Percentiles rank a stretch among this genome's conserved stretches.
Conservation (phyloP, 345 rosid genomes). For the Eucalyptus curtisii region DNA sequence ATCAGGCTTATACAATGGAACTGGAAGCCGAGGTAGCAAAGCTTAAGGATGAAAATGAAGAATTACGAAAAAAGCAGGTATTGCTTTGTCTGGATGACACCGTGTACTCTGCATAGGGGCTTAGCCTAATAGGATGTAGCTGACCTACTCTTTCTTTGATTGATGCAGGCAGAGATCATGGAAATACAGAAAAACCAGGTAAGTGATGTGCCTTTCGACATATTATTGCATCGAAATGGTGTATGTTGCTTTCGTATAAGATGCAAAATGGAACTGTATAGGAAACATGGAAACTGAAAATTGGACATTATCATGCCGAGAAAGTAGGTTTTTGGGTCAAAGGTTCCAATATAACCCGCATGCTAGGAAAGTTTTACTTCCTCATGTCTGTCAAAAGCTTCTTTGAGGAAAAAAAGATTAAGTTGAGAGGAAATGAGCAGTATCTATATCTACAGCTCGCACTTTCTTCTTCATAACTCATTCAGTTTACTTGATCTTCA, state of each 20-base stretch:
- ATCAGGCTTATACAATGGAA: conserved; percentile 88
- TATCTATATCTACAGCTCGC: background rate
- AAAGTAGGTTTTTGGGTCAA: background rate
- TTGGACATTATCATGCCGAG: background rate
- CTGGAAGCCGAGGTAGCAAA: conserved; percentile 90
- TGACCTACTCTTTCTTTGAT: background rate
- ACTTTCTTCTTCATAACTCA: background rate
- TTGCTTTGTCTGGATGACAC: background rate
- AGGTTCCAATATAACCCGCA: background rate
- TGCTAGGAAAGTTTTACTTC: background rate
- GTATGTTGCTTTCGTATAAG: background rate
- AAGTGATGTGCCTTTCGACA: background rate
- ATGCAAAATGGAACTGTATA: background rate
- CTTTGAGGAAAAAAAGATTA: background rate
- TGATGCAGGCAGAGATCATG: conserved; percentile 51
- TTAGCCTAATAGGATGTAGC: background rate
- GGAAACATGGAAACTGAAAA: background rate
- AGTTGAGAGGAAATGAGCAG: background rate
- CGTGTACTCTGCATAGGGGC: background rate
- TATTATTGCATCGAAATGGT: background rate
- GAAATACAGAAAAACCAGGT: conserved; percentile 91
- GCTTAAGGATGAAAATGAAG: conserved; percentile 73
- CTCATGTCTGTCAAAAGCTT: background rate
- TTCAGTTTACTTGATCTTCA: background rate
- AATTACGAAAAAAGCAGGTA: conserved; percentile 73